Evolutionary conservation across 495 filamentous ascomycete species (phyloP), one percentile per base, ranked within the genome.

Genomic region (Penicillium nucicola): DNA sequence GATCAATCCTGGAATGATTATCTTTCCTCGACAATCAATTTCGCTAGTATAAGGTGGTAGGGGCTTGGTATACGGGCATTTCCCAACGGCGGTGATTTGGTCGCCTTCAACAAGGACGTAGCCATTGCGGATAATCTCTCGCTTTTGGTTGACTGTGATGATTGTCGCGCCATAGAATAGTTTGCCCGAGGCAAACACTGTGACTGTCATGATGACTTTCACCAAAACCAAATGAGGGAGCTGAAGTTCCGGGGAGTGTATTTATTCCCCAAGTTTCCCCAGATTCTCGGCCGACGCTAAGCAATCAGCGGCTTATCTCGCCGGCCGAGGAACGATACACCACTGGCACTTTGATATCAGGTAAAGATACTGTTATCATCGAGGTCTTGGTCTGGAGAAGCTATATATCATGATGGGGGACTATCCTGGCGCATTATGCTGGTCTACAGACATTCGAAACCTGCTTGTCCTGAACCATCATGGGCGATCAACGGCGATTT

Each of bases 1-100:
- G 45, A 76, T 69, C 19, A 76, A 52, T 1, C 72, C 72, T 0
- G 72, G 72, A 32, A 75, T 68, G 44, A 76, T 62, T 18, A 76
- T 73, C 28, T 67, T 64, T 9, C 64, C 59, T 5, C 32, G 37
- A 25, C 66, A 62, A 48, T 74, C 60, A 11, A 67, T 52, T 12
- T 45, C 31, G 2, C 53, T 45, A 8, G 55, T 35, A 0, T 50
- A 22, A 2, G 47, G 17, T 22, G 60, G 43, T 1, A 48, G 45
- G 1, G 44, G 28, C 0, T n/a, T 15, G 2, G 44, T 33, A 18
- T 52, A 52, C 34, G 56, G 56, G 11, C 46, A 50, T 30, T 71
- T 74, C 7, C 68, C 75, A 22, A 77, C 59, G 18, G 59, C 66
- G 8, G 55, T 52, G 42, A 77, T 76, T 9, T 57, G 59, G 41